These are phyloP conservation scores for Cordyceps cicadae DNA, from an alignment of 2,329 filamentous ascomycete species.

Conservation along the genomic window DNA sequence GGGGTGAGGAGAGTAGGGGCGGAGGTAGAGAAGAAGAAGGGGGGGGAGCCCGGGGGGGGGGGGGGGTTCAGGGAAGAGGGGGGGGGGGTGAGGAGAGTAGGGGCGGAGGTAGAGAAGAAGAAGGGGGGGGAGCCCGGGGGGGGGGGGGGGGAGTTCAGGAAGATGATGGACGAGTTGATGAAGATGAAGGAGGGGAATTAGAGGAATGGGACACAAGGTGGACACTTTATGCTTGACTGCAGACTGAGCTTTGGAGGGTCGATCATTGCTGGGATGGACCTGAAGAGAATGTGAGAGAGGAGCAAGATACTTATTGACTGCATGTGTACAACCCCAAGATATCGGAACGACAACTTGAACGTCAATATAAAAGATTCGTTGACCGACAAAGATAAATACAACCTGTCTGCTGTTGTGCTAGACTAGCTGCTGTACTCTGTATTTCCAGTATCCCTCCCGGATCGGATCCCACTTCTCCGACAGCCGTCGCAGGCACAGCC, in stretches of 20 bases:
- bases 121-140: too few relatives aligned
- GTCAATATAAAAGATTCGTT: not conserved
- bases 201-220: not conserved
- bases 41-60: too few relatives aligned
- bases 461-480: constrained; percentile 86
- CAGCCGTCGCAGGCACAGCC: constrained; percentile 62
- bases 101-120: too few relatives aligned
- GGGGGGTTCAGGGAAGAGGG: too few relatives aligned
- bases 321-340: not conserved
- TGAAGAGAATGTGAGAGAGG: not conserved
- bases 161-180: not conserved
- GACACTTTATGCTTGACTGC: not conserved
- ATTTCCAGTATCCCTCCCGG: constrained; percentile 87
- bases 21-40: too few relatives aligned
- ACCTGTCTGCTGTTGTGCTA: not conserved
- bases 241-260: too few relatives aligned
- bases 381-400: too few relatives aligned
- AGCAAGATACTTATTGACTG: not conserved
- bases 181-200: not conserved
- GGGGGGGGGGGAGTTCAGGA: not conserved
- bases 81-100: too few relatives aligned
- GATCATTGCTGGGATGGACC: not conserved
- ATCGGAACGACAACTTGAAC: not conserved
- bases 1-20: too few relatives aligned
- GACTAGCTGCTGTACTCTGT: constrained; percentile 24